phyloP scores from a whole-genome alignment of 208 protist species.

The Acanthamoeba royreba region DNA sequence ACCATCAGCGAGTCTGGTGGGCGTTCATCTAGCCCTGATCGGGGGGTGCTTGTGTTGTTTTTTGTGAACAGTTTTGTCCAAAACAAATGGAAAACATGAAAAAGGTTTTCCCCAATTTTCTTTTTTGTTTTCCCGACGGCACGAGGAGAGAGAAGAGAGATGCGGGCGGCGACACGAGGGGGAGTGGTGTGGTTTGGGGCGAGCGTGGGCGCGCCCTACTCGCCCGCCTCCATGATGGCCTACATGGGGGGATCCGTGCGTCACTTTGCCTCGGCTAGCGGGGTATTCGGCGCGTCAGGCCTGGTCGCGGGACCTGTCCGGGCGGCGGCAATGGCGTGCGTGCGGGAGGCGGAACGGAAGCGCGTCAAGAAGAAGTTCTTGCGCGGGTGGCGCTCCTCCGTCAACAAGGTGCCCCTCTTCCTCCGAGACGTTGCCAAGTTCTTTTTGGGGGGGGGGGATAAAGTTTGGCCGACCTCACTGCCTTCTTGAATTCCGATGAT shows the following conservation, averaged over 20 bases:
- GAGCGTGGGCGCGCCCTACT: too few species aligned
- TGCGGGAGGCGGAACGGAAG: not conserved
- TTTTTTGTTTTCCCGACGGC: too few species aligned
- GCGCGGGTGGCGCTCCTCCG: not conserved
- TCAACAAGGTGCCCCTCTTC: not conserved
- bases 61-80: not conserved
- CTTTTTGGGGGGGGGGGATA: not conserved
- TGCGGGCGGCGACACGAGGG: too few species aligned
- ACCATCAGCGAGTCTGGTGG: constrained; percentile 33
- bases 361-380: not conserved
- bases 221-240: too few species aligned
- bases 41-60: too few species aligned
- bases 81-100: too few species aligned
- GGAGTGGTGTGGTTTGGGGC: too few species aligned
- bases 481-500: too few species aligned
- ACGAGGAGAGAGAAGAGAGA: too few species aligned
- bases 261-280: not conserved
- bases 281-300: not conserved
- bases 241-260: not conserved
- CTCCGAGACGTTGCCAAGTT: too few species aligned
- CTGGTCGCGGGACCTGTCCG: not conserved
- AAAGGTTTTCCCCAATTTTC: too few species aligned
- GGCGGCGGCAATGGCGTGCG: not conserved
- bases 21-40: not conserved
- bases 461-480: not conserved